A percentile compares a stretch with the other conserved stretches of the same genome.
Evolutionary conservation across 768 basidiomycete genomes (phyloP).

Genomic region (Tulasnella sp.): DNA sequence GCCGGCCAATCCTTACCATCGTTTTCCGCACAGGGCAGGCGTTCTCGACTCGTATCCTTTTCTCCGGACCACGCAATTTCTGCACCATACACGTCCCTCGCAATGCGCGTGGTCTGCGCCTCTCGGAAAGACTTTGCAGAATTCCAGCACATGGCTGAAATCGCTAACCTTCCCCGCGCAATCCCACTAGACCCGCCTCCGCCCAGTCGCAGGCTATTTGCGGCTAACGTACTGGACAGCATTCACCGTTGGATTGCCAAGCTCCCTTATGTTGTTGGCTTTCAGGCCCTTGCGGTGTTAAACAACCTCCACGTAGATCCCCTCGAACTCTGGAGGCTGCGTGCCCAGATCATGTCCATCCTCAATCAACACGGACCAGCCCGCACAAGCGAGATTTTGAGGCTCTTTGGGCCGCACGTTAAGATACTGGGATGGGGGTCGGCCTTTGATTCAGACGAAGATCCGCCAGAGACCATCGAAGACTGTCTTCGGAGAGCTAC

Average conservation of each 20-base stretch:
- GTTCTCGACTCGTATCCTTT: background rate
- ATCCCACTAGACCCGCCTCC: background rate
- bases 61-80: background rate
- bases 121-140: conserved; percentile 1
- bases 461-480: background rate
- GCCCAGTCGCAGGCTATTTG: conserved; percentile 20
- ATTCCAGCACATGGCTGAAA: conserved; percentile 20
- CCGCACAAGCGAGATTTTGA: conserved; percentile 22
- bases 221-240: background rate
- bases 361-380: background rate
- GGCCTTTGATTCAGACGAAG: background rate
- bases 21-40: background rate
- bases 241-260: conserved; percentile 23
- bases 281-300: conserved; percentile 22
- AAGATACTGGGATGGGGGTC: conserved; percentile 4
- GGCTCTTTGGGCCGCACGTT: conserved; percentile 20
- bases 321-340: conserved; percentile 16
- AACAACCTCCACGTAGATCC: conserved; percentile 19
- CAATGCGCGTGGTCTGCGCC: conserved; percentile 18
- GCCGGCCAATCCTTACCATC: too few relatives aligned
- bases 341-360: background rate
- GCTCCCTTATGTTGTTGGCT: conserved; percentile 24
- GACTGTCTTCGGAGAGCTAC: conserved; percentile 16
- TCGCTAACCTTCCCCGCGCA: conserved; percentile 9
- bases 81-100: conserved; percentile 27